Evolutionary conservation across 1,284 basidiomycete genomes (phyloP).

Genomic region (Cryptococcus sp.): DNA sequence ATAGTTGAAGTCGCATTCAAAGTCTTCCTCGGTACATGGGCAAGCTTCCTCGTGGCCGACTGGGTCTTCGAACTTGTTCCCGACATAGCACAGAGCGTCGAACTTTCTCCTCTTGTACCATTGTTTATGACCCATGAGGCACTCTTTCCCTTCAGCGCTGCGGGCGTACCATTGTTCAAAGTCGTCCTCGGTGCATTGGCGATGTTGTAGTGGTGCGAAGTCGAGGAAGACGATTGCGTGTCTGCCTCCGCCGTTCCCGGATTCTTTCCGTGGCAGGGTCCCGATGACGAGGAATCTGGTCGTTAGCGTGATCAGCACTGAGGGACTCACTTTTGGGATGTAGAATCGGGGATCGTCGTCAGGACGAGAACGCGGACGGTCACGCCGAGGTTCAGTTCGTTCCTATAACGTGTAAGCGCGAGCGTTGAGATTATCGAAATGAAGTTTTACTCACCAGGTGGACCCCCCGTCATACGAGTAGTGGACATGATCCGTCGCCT

Average conservation of each 20-base stretch:
- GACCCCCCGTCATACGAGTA: constrained; percentile 86
- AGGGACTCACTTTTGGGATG: constrained; percentile 72
- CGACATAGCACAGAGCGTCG: constrained; percentile 86
- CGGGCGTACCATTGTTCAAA: constrained; percentile 89
- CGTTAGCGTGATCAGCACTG: not conserved
- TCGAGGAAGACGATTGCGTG: constrained; percentile 80
- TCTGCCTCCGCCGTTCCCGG: constrained; percentile 58
- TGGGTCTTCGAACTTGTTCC: constrained; percentile 84
- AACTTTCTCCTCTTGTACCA: constrained; percentile 87
- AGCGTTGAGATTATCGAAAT: not conserved
- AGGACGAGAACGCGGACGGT: constrained; percentile 73
- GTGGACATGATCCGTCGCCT: constrained; percentile 67
- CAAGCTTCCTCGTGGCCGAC: constrained; percentile 80
- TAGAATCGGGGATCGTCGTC: constrained; percentile 85
- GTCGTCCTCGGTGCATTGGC: constrained; percentile 72
- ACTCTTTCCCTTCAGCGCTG: constrained; percentile 64
- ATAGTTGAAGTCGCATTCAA: constrained; percentile 70
- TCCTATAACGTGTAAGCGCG: constrained; percentile 59
- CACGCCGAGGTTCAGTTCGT: constrained; percentile 68
- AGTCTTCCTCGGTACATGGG: constrained; percentile 81
- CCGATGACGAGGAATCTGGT: constrained; percentile 69
- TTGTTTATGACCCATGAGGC: constrained; percentile 97
- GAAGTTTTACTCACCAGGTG: constrained; percentile 65
- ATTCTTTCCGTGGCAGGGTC: constrained; percentile 67
- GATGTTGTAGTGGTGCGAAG: constrained; percentile 69